Evolutionary conservation across 306 rosid genomes (phyloP).

Genomic region (Argentina anserina): DNA sequence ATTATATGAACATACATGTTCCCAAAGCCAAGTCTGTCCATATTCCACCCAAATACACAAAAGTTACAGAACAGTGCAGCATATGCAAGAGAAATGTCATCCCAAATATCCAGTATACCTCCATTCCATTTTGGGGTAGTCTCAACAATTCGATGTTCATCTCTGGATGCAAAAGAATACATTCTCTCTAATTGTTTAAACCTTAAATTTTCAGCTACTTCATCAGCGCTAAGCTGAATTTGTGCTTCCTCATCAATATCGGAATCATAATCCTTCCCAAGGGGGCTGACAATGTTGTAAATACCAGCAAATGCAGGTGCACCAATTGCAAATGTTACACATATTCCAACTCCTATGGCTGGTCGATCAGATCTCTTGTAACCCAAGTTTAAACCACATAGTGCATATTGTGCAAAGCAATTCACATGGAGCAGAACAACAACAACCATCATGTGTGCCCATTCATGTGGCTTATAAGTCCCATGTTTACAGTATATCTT

Average conservation of each 20-base stretch:
- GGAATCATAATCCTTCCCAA: slow-evolving; percentile 69
- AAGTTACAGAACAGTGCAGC: slow-evolving; percentile 80
- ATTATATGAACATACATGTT: slow-evolving; percentile 90
- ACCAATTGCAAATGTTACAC: slow-evolving; percentile 63
- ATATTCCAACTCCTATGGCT: slow-evolving; percentile 74
- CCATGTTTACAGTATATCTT: slow-evolving; percentile 78
- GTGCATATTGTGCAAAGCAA: slow-evolving; percentile 89
- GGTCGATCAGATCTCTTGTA: slow-evolving; percentile 80
- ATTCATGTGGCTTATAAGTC: slow-evolving; percentile 80
- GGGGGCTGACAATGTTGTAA: slow-evolving; percentile 74
- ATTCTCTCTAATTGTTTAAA: slow-evolving; percentile 42
- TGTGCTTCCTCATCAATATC: slow-evolving; percentile 76
- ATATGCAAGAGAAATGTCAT: slow-evolving; percentile 65
- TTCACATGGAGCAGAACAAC: slow-evolving; percentile 71
- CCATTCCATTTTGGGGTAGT: slow-evolving; percentile 69
- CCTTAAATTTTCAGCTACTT: slow-evolving; percentile 32
- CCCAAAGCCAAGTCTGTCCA: slow-evolving; percentile 96
- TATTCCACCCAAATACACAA: slow-evolving; percentile 91
- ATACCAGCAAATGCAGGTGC: slow-evolving; percentile 79
- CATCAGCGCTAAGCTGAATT: slow-evolving; percentile 22
- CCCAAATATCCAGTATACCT: slow-evolving; percentile 83
- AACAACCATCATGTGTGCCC: slow-evolving; percentile 93
- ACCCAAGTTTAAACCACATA: slow-evolving; percentile 81
- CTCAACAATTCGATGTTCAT: slow-evolving; percentile 40
- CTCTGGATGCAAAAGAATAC: slow-evolving; percentile 59